Base-by-base conservation (phyloP, 2,329 filamentous ascomycete species). In the Botrytis pseudocinerea region DNA sequence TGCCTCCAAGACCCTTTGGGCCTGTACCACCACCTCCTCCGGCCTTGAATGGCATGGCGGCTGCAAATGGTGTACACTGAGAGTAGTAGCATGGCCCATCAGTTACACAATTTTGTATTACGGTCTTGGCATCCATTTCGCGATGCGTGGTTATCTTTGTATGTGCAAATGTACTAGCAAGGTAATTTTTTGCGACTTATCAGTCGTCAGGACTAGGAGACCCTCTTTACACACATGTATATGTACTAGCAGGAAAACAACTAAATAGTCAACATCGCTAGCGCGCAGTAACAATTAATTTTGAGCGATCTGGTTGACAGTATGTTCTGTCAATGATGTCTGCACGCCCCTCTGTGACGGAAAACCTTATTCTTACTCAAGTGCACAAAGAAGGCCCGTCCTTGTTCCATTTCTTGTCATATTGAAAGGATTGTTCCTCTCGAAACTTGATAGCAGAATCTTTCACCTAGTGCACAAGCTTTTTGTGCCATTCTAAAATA, bases 1-100 rank as follows among this genome's bases (percentile, higher is more conserved):
- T 80, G 72, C 78, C 73, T 60, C 77, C 78, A 48, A 79, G 78
- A 70, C 77, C 78, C 22, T 81, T 80, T 74, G 79, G 79, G 48
- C 79, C 79, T 59, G 78, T 78, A 18, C 80, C 79, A 40, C 80
- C 80, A 35, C 80, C 80, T 25, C 77, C 78, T 14, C 73, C 77
- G 18, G 71, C 76, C 69, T 71, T 74, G 22, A 80, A 80, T 75
- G 78, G 78, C 22, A 57, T 71, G 70, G 32, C 70, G 32, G 61
- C 61, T 65, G 70, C 70, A 20, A 71, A 71, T 35, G 61, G 70
- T 10, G 70, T 71, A 20, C 70, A 71, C 60, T 71, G n/a, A 71
- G 60, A 46, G 44, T 20, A 66, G 35, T 71, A 40, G 18, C 9
- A 28, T 65, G 70, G 44, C 44, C 61, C n/a, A 65, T 25, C 61